Conservation (phyloP, 1,139 yeast genomes). For the Barnettozyma hawaiiensis region DNA sequence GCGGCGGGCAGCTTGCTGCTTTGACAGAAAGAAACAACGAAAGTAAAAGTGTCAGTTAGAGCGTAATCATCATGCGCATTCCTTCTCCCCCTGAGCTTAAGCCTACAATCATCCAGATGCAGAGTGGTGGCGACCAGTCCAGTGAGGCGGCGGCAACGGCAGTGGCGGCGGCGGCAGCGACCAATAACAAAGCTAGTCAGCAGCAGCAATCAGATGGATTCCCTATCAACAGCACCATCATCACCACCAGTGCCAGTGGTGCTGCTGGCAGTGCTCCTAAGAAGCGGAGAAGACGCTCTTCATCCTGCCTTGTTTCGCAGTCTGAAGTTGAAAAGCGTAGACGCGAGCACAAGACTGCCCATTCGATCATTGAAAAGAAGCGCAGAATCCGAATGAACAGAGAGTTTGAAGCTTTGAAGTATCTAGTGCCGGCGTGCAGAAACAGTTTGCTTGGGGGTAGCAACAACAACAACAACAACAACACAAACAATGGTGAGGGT, state of each 20-base stretch:
- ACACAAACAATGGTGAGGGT: slow-evolving; percentile 40
- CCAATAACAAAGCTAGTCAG: background rate
- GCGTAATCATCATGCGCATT: slow-evolving; percentile 20
- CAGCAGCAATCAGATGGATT: background rate
- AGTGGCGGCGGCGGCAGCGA: too few species aligned
- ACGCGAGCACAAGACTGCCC: slow-evolving; percentile 56
- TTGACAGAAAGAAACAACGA: too few species aligned
- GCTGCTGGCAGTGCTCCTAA: slow-evolving; percentile 22
- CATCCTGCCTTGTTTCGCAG: slow-evolving; percentile 37
- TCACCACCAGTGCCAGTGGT: background rate
- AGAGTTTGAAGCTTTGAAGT: slow-evolving; percentile 77
- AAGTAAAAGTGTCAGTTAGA: too few species aligned
- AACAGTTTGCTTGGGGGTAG: slow-evolving; percentile 25
- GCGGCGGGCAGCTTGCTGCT: too few species aligned
- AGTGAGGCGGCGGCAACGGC: too few species aligned
- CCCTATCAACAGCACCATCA: slow-evolving; percentile 3
- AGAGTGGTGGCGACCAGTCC: slow-evolving; percentile 27
- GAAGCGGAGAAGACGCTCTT: slow-evolving; percentile 42
- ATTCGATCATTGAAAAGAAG: slow-evolving; percentile 75
- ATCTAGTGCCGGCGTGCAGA: slow-evolving; percentile 73
- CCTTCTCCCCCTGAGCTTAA: slow-evolving; percentile 60
- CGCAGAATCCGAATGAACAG: slow-evolving; percentile 74
- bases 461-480: slow-evolving; percentile 6
- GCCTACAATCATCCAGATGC: slow-evolving; percentile 57
- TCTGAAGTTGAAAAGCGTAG: slow-evolving; percentile 52